Conservation (phyloP, 139 green algal genomes). For the Chara braunii region DNA sequence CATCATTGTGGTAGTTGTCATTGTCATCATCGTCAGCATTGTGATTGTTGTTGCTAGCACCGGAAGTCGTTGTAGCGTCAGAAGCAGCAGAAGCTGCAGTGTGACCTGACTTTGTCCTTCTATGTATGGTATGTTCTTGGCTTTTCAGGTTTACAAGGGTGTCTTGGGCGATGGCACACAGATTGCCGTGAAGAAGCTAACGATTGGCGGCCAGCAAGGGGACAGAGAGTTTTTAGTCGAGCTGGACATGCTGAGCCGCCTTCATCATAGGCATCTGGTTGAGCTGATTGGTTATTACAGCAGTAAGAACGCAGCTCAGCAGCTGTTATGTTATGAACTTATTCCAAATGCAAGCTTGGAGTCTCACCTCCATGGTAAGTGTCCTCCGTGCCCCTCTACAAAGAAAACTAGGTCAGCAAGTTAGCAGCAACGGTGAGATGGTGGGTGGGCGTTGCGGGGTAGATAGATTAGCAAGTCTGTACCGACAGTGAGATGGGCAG, state of each 20-base stretch:
- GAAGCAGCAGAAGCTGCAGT: no score
- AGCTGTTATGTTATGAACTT: slow-evolving; percentile 39
- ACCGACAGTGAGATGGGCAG: no score
- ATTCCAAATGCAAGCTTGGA: slow-evolving; percentile 28
- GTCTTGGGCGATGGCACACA: slow-evolving; percentile 9
- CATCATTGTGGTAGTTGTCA: no score
- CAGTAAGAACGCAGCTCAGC: slow-evolving; percentile 4
- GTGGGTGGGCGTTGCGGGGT: no score
- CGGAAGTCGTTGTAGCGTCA: no score
- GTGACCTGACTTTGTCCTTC: no score
- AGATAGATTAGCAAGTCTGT: no score
- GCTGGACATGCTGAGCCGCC: slow-evolving; percentile 39
- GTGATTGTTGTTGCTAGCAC: no score
- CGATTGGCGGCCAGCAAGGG: slow-evolving; percentile 16
- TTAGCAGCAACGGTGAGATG: no score
- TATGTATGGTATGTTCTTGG: no score
- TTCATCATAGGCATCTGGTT: slow-evolving; percentile 39
- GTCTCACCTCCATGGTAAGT: slow-evolving; percentile 22
- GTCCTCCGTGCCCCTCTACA: background rate
- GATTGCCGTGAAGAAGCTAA: slow-evolving; percentile 13
- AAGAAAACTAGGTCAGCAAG: no score
- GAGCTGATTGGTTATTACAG: slow-evolving; percentile 37
- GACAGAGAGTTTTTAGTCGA: slow-evolving; percentile 38
- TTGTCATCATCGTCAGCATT: no score
- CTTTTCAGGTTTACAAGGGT: slow-evolving; percentile 3